phyloP scores from a whole-genome alignment of 225 moss, liverwort and hornwort genomes.

The Ulota crispa region DNA sequence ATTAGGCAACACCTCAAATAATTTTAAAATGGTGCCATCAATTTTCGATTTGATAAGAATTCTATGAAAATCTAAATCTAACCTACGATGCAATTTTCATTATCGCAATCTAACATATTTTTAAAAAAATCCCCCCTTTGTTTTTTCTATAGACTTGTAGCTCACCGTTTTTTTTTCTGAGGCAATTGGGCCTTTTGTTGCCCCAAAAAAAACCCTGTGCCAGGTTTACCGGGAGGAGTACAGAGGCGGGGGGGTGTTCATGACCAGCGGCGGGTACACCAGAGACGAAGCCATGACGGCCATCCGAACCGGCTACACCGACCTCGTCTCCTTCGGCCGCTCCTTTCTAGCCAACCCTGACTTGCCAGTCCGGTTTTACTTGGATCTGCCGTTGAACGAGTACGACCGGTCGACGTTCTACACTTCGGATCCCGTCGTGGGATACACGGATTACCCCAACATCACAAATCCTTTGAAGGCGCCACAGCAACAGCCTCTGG shows the following conservation, averaged over 20 bases:
- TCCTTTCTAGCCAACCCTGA: slow-evolving; percentile 45
- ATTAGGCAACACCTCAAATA: no score
- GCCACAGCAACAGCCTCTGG: not conserved
- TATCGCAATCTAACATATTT: no score
- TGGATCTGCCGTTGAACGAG: slow-evolving; percentile 33
- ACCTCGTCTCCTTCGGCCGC: slow-evolving; percentile 41
- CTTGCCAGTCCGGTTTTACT: slow-evolving; percentile 30
- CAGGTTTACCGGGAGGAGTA: slow-evolving; percentile 27
- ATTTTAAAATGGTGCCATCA: no score
- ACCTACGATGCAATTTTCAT: no score
- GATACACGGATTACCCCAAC: slow-evolving; percentile 31
- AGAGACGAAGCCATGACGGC: slow-evolving; percentile 52
- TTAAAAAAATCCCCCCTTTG: accelerated
- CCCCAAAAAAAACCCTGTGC: not conserved
- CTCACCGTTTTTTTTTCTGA: no score
- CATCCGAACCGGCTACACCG: slow-evolving; percentile 6
- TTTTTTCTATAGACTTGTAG: no score
- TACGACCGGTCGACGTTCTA: slow-evolving; percentile 54
- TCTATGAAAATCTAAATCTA: no score
- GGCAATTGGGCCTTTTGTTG: no score
- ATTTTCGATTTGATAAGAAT: no score
- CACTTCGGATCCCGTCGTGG: slow-evolving; percentile 21
- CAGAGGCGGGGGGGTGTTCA: slow-evolving; percentile 30
- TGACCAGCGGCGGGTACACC: slow-evolving; percentile 43
- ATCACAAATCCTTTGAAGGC: not conserved